Base-by-base conservation (phyloP, 2,329 filamentous ascomycete species). In the Curvularia lunata region DNA sequence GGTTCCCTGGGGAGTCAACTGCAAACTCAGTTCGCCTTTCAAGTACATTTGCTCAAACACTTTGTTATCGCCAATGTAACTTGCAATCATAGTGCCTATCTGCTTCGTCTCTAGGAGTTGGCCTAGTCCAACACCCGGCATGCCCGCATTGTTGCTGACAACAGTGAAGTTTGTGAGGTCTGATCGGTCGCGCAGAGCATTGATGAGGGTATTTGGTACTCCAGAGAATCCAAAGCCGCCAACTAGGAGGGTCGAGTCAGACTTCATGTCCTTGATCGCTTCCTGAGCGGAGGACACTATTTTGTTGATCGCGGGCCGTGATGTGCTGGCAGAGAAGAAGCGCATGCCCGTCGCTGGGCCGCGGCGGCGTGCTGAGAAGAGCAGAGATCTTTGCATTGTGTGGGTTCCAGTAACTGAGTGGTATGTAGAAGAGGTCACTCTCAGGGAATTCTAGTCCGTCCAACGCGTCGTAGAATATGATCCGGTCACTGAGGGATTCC, bases 131-230 rank as follows among this genome's bases (percentile, higher is more conserved):
- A 87, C 85, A 27, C 87, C 86, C 38, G 89, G 86, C 28, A 87
- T 82, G 25, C 91, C 91, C 7, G 90, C 90, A 72, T 94, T 94
- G 73, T 94, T 94, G 49, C 90, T 92, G 1, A 93, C 88, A 19
- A 89, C 90, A 0, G 89, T 92, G 28, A 94, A 81, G 52, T 75
- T 74, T 16, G 56, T 69, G 49, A 75, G 65, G 45, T 76, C 73
- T 25, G 64, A 59, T 19, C 74, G 72, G 37, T 76, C 72, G 55
- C 74, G 73, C 4, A 78, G 64, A 25, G 74, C 73, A 47, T 77
- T 76, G 63, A 78, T 78, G 28, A 78, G 70, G 9, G 75, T 76
- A 51, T 76, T 76, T 3, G 75, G 75, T 7, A 78, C 75, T 21
- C 75, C 75, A 2, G 70, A 75, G 58, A 78, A 76, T 6, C 75